These are phyloP conservation scores for Onygenales sp. DNA, from an alignment of 2,329 filamentous ascomycete genomes.

Conservation along the genomic window DNA sequence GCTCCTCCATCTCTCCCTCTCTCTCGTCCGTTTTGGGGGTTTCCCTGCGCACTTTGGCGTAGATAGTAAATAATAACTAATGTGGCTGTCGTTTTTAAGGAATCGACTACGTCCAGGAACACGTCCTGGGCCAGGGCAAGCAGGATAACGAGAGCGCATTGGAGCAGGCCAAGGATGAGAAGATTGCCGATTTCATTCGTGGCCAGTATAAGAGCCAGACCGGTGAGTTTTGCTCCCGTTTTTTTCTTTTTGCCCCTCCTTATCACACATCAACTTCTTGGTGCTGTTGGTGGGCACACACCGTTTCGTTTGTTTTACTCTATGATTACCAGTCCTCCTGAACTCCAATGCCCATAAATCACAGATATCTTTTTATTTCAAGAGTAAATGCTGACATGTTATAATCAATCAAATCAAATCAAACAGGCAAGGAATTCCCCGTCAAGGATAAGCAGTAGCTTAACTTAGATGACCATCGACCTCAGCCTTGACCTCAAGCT, in stretches of 20 bases:
- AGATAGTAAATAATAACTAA: slow-evolving; percentile 5
- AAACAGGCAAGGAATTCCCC: slow-evolving; percentile 1
- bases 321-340: too few relatives aligned
- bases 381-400: too few relatives aligned
- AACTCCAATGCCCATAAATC: too few relatives aligned
- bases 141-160: slow-evolving; percentile 64
- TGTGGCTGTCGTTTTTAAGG: slow-evolving; percentile 37
- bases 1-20: background rate
- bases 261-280: too few relatives aligned
- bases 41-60: background rate
- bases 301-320: too few relatives aligned
- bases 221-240: background rate
- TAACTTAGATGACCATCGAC: too few relatives aligned
- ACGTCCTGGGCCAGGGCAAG: slow-evolving; percentile 57
- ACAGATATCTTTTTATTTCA: too few relatives aligned
- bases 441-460: background rate
- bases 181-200: slow-evolving; percentile 23
- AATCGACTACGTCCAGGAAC: slow-evolving; percentile 69
- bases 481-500: too few relatives aligned
- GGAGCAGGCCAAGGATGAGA: slow-evolving; percentile 71
- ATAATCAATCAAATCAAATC: background rate
- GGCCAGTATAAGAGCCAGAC: slow-evolving; percentile 20
- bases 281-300: too few relatives aligned
- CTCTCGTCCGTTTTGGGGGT: background rate
- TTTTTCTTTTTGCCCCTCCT: background rate